phyloP scores from a whole-genome alignment of 331 rosid species.

The Ulmus americana region DNA sequence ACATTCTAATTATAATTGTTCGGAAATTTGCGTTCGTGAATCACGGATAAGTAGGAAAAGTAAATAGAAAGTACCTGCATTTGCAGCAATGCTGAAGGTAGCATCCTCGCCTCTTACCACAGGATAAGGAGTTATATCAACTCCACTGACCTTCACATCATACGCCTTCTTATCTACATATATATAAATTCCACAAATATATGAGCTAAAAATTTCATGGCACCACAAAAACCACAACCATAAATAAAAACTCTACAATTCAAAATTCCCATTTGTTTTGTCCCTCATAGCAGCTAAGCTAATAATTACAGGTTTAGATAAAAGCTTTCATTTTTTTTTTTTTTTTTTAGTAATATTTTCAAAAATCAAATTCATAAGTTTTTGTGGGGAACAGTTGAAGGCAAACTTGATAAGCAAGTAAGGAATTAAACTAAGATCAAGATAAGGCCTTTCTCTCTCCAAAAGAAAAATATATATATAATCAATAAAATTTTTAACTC shows the following conservation, averaged over 20 bases:
- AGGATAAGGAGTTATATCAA: slow-evolving; percentile 70
- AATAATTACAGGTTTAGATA: too few relatives aligned
- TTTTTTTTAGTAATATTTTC: too few relatives aligned
- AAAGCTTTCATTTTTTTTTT: too few relatives aligned
- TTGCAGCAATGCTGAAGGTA: slow-evolving; percentile 67
- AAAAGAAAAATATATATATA: background rate
- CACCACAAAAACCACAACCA: background rate
- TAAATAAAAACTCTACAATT: background rate
- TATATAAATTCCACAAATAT: slow-evolving; percentile 3
- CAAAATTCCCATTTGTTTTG: background rate
- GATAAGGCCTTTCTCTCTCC: background rate
- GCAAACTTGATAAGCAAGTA: too few relatives aligned
- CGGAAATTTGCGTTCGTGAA: too few relatives aligned
- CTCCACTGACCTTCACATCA: slow-evolving; percentile 56
- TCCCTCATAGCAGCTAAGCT: too few relatives aligned
- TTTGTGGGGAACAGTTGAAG: too few relatives aligned
- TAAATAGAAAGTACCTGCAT: slow-evolving; percentile 41
- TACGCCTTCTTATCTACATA: slow-evolving; percentile 58
- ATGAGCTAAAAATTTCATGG: slow-evolving; percentile 1
- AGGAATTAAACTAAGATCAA: background rate
- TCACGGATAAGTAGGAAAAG: too few relatives aligned
- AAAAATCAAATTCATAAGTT: too few relatives aligned
- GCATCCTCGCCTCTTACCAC: slow-evolving; percentile 69
- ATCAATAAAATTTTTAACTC: background rate
- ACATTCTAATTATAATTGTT: too few relatives aligned